Evolutionary conservation across 1,139 yeast species (phyloP), one percentile per base, ranked within the genome.

Genomic region (Waltiozyma sp.): DNA sequence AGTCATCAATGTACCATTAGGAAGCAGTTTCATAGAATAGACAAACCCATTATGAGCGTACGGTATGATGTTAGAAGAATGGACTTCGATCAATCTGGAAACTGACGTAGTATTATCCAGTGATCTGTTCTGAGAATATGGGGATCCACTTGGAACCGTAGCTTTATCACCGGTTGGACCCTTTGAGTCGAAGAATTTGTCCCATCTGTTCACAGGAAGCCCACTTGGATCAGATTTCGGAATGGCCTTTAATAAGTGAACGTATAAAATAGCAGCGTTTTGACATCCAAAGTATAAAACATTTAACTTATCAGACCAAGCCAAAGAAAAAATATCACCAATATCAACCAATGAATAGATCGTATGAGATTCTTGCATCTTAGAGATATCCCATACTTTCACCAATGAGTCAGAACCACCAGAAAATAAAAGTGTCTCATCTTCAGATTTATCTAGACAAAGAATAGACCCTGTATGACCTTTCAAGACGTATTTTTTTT

Each of bases 41-140:
- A 91, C 80, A 54, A 85, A 89, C 8, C 97, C 95, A 57, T 84
- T 78, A 59, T 91, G 98, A 2, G 98, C 96, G 62, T 86, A 91
- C 13, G 79, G 68, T 2, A 85, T 70, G 35, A 77, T 73, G 54
- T 87, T 80, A 19, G 70, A 68, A 11, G 75, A 66, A 1, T 84
- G 82, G 15, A 87, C 73, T 59, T 89, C 95, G 31, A 86, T 68
- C 39, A 84, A 64, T 41, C 54, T 46, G 26, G 59, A 60, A 21
- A 21, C 23, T 21, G 23, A 21, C 8, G 23, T 21, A 5, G 23
- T 21, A n/a, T n/a, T n/a, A n/a, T n/a, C n/a, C n/a, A n/a, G n/a
- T n/a, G n/a, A n/a, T n/a, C n/a, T n/a, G n/a, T n/a, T n/a, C n/a
- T n/a, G n/a, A n/a, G n/a, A n/a, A n/a, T n/a, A n/a, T n/a, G n/a